phyloP scores from a whole-genome alignment of 2,329 filamentous ascomycete species.

The Tothia fuscella region DNA sequence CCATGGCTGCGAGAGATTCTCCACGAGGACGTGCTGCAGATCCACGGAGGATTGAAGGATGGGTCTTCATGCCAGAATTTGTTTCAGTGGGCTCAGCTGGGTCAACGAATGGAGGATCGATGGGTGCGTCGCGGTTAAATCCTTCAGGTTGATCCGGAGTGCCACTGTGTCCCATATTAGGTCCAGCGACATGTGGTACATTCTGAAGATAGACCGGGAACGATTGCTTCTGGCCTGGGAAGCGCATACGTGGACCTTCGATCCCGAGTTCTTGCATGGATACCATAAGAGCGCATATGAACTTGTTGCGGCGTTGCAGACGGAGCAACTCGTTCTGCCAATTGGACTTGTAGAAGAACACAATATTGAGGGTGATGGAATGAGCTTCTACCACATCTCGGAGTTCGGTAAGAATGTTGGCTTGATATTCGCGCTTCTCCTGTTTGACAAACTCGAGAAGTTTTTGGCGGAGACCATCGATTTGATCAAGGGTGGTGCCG shows the following conservation, averaged over 20 bases:
- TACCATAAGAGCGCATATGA: constrained; percentile 82
- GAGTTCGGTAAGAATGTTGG: constrained; percentile 77
- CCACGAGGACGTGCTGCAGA: constrained; percentile 35
- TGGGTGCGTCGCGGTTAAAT: not conserved
- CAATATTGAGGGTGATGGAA: constrained; percentile 76
- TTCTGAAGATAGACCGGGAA: constrained; percentile 55
- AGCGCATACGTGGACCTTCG: constrained; percentile 66
- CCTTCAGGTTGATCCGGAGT: constrained; percentile 28
- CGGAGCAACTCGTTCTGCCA: constrained; percentile 92
- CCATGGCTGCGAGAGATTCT: constrained; percentile 46
- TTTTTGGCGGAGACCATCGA: constrained; percentile 66
- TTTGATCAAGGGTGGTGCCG: constrained; percentile 70
- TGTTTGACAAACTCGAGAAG: constrained; percentile 72
- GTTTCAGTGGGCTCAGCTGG: not conserved
- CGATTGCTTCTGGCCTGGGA: constrained; percentile 54
- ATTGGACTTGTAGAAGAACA: constrained; percentile 96
- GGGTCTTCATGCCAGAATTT: not conserved
- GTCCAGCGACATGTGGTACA: constrained; percentile 32
- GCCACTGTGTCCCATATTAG: constrained; percentile 29
- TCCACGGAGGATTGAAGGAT: constrained; percentile 9
- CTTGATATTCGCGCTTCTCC: constrained; percentile 83
- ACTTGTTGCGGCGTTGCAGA: constrained; percentile 83
- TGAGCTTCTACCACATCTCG: constrained; percentile 70
- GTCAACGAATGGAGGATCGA: constrained; percentile 8
- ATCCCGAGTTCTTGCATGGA: constrained; percentile 75